These are phyloP conservation scores for Hemileccinum impolitum DNA, from an alignment of 768 basidiomycete species.

Conservation along the genomic window DNA sequence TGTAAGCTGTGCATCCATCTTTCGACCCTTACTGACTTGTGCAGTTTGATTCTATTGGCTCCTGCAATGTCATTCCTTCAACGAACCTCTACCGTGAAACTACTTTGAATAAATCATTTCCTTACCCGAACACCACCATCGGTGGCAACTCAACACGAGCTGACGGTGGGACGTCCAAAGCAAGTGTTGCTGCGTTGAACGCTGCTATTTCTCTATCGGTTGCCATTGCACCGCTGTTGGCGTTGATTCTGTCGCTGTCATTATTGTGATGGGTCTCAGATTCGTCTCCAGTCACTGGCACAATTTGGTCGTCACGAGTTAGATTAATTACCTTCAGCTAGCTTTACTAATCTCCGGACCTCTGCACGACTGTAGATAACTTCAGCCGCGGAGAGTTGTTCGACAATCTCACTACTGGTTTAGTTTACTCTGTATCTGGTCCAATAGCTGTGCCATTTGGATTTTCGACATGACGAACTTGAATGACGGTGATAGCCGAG, in stretches of 20 bases:
- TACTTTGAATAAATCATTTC: constrained; percentile 67
- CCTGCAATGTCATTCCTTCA: constrained; percentile 64
- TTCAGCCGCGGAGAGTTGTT: constrained; percentile 12
- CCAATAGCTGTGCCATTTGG: no score
- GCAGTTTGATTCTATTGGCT: constrained; percentile 71
- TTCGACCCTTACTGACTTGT: not conserved
- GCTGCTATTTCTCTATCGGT: constrained; percentile 13
- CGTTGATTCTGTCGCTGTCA: constrained; percentile 8
- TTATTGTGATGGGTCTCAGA: constrained; percentile 14
- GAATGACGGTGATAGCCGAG: constrained; percentile 15
- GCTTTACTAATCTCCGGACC: constrained; percentile 23
- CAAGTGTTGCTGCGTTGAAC: constrained; percentile 12
- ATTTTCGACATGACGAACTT: not conserved
- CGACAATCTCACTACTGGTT: constrained; percentile 4
- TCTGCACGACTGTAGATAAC: constrained; percentile 20
- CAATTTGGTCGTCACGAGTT: not conserved
- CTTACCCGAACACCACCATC: constrained; percentile 39
- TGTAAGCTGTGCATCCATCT: constrained; percentile 35
- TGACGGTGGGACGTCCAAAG: not conserved
- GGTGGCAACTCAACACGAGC: constrained; percentile 8
- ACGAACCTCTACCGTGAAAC: constrained; percentile 83
- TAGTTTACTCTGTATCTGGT: constrained; percentile 9
- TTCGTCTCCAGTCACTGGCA: no score
- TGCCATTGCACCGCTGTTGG: constrained; percentile 11
- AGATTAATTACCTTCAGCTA: not conserved